Percentiles rank a stretch among this genome's conserved stretches.
Evolutionary conservation across 495 filamentous ascomycete genomes (phyloP).

Genomic region (Cenococcum geophilum): DNA sequence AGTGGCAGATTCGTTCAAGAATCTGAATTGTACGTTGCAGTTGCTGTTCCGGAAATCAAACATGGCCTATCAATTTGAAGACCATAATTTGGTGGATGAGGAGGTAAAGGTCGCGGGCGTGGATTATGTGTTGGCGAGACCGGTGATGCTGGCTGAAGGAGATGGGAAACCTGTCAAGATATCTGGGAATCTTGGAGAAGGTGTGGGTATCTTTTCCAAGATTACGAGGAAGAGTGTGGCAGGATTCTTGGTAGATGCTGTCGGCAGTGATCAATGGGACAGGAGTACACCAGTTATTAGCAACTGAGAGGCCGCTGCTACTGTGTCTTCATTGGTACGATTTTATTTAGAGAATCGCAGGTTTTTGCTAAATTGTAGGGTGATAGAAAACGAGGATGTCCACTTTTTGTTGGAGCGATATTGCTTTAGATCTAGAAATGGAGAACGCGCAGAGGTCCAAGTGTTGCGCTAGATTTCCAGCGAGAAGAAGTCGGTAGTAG

Average conservation of each 20-base stretch:
- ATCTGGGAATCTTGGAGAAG: constrained; percentile 37
- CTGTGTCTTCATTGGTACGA: too few relatives aligned
- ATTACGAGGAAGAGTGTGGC: constrained; percentile 43
- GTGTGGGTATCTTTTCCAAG: constrained; percentile 31
- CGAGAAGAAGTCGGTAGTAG: too few relatives aligned
- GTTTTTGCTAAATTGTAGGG: too few relatives aligned
- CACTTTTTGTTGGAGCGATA: too few relatives aligned
- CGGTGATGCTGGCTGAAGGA: constrained; percentile 36
- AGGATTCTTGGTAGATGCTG: constrained; percentile 42
- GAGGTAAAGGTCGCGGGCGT: neutral
- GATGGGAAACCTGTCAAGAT: constrained; percentile 35
- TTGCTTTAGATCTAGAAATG: too few relatives aligned
- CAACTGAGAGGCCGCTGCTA: constrained; percentile 13
- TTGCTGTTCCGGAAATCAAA: constrained; percentile 35
- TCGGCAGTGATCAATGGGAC: constrained; percentile 36
- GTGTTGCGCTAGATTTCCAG: neutral
- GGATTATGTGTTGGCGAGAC: constrained; percentile 37
- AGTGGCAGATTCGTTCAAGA: constrained; percentile 34
- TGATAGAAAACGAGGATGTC: too few relatives aligned
- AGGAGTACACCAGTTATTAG: constrained; percentile 41
- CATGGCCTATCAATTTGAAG: constrained; percentile 34
- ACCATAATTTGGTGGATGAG: constrained; percentile 33
- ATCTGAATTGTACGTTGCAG: constrained; percentile 37
- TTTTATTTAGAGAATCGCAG: too few relatives aligned
- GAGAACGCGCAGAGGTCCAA: too few relatives aligned